Base-by-base conservation (phyloP, 148 eudicot species). In the Rhododendron molle region DNA sequence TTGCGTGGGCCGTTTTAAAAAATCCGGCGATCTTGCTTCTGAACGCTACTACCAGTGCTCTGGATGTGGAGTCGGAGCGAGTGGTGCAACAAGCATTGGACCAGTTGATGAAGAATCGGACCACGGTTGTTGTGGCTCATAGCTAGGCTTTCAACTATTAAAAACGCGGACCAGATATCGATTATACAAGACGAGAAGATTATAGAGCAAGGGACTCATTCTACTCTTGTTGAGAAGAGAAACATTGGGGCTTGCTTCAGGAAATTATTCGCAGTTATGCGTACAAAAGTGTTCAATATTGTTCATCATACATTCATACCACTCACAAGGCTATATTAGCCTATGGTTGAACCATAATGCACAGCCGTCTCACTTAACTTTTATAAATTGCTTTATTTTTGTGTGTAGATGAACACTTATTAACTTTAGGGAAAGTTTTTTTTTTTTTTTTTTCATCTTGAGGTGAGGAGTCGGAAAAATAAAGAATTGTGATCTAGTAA, bases 21-120 rank as follows among this genome's bases (percentile, higher is more conserved):
- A 94, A 97, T 78, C 98, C 98, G 0, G 91, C 89, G 40, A 93
- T 97, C 76, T 83, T 97, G 90, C 90, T 97, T 9, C 83, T 97
- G 72, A 98, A 97, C 58, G 99, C 95, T 84, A 98, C 99, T 14
- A 95, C 98, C 0, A 95, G 98, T 58, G 98, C 98, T 14, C 92
- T 97, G 0, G 98, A 97, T 54, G 87, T 91, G 56, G 98, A 97
- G 86, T 97, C 99, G 0, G 99, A 97, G 89, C 92, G 92, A 4
- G 89, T 95, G 38, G 99, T 97, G 49, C 99, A 95, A 76, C 91
- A 91, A 84, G 99, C 99, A 0, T 90, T 97, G 7, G 98, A 97
- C 89, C 72, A 95, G 88, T 86, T 95, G 86, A 95, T 95, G 99
- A 92, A 92, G 91, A 93, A 93, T 40, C 92, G 99, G 54, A 95